These are phyloP conservation scores for Claviceps africana DNA, from an alignment of 2,329 filamentous ascomycete species.

Conservation along the genomic window DNA sequence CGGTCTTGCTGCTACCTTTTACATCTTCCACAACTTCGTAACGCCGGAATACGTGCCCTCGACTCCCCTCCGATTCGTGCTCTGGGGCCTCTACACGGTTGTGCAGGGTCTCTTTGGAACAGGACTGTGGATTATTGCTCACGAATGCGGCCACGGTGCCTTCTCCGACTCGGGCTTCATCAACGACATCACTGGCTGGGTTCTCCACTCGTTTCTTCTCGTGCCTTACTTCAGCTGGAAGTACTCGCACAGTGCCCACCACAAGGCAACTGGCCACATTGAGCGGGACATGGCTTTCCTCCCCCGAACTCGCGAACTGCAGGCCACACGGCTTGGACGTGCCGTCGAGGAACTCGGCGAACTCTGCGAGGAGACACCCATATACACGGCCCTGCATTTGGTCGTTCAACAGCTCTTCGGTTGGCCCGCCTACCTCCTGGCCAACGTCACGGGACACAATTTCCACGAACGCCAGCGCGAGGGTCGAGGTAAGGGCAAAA, in stretches of 20 bases:
- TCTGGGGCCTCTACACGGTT: slow-evolving; percentile 56
- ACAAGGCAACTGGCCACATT: slow-evolving; percentile 96
- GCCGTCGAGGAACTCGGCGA: slow-evolving; percentile 72
- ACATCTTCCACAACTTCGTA: slow-evolving; percentile 76
- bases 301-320: slow-evolving; percentile 77
- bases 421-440: slow-evolving; percentile 83
- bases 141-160: slow-evolving; percentile 94
- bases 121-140: slow-evolving; percentile 88
- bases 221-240: slow-evolving; percentile 99
- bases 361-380: slow-evolving; percentile 87
- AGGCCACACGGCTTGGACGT: slow-evolving; percentile 60
- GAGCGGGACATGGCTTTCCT: slow-evolving; percentile 98
- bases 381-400: slow-evolving; percentile 61
- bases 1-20: slow-evolving; percentile 64
- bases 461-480: slow-evolving; percentile 81
- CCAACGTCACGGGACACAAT: slow-evolving; percentile 94
- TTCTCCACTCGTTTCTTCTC: slow-evolving; percentile 74
- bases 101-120: slow-evolving; percentile 88
- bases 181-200: slow-evolving; percentile 86
- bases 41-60: slow-evolving; percentile 73
- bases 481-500: slow-evolving; percentile 85
- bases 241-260: slow-evolving; percentile 97
- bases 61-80: slow-evolving; percentile 46
- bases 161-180: slow-evolving; percentile 85
- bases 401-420: slow-evolving; percentile 78